Evolutionary conservation across 768 basidiomycete genomes (phyloP), one percentile per base, ranked within the genome.

Genomic region (Tricholoma hemisulphureum): DNA sequence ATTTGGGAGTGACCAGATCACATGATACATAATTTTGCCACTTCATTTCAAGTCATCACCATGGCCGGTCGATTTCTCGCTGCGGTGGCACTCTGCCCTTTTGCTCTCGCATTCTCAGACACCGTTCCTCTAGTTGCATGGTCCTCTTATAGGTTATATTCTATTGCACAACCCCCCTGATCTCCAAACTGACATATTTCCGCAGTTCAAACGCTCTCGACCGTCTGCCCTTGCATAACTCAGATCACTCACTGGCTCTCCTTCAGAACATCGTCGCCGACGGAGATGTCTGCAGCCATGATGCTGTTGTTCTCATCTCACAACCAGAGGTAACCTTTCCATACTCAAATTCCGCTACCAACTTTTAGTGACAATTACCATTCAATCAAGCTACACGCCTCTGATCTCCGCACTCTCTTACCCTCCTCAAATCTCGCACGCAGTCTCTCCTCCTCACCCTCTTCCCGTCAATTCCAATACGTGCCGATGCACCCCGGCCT

Each of bases 71-170:
- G 75, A 26, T 65, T 79, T 54, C 63, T 79, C 61, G 56, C 82
- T 50, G 69, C 83, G 46, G 70, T 78, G 29, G 76, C 79, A 20
- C 64, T 85, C 35, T 76, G 78, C 35, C 76, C 77, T 5, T 66
- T 80, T 6, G 82, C 75, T 2, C 65, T 80, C 28, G 87, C 86
- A 3, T 89, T 83, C 70, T 81, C 80, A 8, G 77, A 84, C 56
- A 88, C 88, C 0, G 69, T 76, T 5, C 90, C 90, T 8, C 66
- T 91, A 13, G 69, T 92, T 2, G 82, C 83, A 10, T 92, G 91
- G 89, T 83, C 89, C 1, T 88, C 88, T 21, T 74, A 80, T 43
- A 78, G 76, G 89, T 88, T 67, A n/a, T 63, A 59, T 20, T 37
- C 34, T 21, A 21, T 23, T 51, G 55, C 21, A 51, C 13, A 20